Evolutionary conservation across 2,329 filamentous ascomycete genomes (phyloP).

Genomic region (Colletotrichum tanaceti): DNA sequence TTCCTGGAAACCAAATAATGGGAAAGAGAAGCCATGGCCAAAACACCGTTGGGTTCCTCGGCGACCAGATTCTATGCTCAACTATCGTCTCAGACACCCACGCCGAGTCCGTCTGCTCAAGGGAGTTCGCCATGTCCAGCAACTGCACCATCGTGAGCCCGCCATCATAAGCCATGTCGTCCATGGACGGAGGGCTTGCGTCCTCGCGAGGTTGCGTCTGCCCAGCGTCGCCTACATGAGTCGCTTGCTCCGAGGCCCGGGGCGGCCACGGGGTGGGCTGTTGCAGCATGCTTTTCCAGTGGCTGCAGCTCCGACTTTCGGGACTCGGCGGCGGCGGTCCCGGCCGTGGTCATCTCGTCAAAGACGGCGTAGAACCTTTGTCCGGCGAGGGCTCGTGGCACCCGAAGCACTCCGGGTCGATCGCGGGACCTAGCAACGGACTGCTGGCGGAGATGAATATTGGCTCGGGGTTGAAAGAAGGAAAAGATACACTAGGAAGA

Average conservation of each 20-base stretch:
- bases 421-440: conserved; percentile 52
- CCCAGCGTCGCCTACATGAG: background rate
- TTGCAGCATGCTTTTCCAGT: conserved; percentile 54
- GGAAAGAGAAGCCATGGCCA: no score
- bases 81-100: conserved; percentile 60
- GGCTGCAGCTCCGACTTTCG: conserved; percentile 59
- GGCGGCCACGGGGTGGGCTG: conserved; percentile 42
- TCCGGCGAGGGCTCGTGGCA: conserved; percentile 52
- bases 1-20: no score
- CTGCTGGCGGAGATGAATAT: conserved; percentile 58
- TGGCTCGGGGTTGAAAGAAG: conserved; percentile 60
- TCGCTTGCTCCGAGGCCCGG: conserved; percentile 19
- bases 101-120: conserved; percentile 57
- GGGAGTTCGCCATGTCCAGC: conserved; percentile 60
- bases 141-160: conserved; percentile 59
- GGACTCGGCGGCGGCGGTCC: conserved; percentile 59
- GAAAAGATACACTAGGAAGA: no score
- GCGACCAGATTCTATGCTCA: conserved; percentile 56
- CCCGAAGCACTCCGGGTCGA: conserved; percentile 52
- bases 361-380: conserved; percentile 57
- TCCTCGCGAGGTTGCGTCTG: background rate
- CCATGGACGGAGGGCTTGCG: conserved; percentile 35
- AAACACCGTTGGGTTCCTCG: background rate
- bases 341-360: conserved; percentile 59
- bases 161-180: conserved; percentile 46